Evolutionary conservation across 2,329 filamentous ascomycete species (phyloP).

Genomic region (Colletotrichum cuscutae): DNA sequence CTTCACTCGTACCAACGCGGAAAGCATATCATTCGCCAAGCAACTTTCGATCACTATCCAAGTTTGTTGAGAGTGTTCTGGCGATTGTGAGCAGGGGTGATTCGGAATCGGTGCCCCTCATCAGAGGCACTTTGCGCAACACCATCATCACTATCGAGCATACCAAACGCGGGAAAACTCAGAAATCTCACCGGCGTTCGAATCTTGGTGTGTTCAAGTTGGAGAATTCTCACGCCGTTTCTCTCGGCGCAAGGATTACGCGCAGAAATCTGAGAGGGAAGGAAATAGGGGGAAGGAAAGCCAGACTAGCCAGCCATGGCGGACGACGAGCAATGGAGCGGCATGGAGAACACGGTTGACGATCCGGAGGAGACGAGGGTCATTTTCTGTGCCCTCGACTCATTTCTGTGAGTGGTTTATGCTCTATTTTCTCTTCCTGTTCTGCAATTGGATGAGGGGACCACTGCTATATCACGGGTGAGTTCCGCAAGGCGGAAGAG

Average conservation of each 20-base stretch:
- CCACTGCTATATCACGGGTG: background rate
- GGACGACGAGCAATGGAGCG: slow-evolving; percentile 63
- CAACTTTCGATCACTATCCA: background rate
- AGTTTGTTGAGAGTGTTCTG: no score
- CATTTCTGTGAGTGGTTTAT: slow-evolving; percentile 77
- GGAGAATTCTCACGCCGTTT: background rate
- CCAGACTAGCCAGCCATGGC: slow-evolving; percentile 36
- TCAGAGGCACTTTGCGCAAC: background rate
- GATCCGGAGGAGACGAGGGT: slow-evolving; percentile 86
- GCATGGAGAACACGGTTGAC: slow-evolving; percentile 71
- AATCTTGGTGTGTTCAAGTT: background rate
- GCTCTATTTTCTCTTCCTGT: slow-evolving; percentile 1
- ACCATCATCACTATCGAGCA: background rate
- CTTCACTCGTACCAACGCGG: no score
- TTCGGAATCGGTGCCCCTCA: slow-evolving; percentile 6
- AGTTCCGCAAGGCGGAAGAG: background rate
- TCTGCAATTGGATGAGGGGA: background rate
- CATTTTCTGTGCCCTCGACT: slow-evolving; percentile 85
- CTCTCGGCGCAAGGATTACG: background rate
- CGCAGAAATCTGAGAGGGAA: background rate
- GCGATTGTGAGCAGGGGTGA: background rate
- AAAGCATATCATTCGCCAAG: no score
- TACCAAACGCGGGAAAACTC: background rate
- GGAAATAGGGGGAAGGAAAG: background rate
- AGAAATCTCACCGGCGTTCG: no score